Evolutionary conservation across 1,284 basidiomycete species (phyloP).

Genomic region (Malassezia japonica): DNA sequence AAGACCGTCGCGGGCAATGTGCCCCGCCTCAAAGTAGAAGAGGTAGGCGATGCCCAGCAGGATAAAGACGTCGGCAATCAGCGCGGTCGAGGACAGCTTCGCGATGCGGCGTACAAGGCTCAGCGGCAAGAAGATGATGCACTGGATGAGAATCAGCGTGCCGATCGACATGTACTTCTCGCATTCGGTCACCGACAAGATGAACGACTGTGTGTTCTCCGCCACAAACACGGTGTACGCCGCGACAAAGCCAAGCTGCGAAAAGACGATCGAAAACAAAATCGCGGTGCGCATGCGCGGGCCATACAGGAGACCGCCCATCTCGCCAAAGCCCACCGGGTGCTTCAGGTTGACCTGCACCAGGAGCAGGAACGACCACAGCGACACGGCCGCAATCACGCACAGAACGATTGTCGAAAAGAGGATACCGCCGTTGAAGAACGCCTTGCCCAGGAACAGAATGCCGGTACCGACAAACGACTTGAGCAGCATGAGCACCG

Average conservation of each 20-base stretch:
- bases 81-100: slow-evolving; percentile 81
- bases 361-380: slow-evolving; percentile 88
- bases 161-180: slow-evolving; percentile 60
- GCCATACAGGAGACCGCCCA: slow-evolving; percentile 85
- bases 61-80: slow-evolving; percentile 92
- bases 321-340: slow-evolving; percentile 89
- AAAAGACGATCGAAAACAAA: slow-evolving; percentile 74
- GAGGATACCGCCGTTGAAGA: slow-evolving; percentile 86
- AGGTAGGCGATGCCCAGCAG: slow-evolving; percentile 60
- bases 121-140: slow-evolving; percentile 61
- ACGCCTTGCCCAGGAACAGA: slow-evolving; percentile 91
- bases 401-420: slow-evolving; percentile 75
- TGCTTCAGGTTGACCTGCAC: slow-evolving; percentile 80
- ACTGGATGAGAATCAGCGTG: slow-evolving; percentile 73
- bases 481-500: slow-evolving; percentile 55
- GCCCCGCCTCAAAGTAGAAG: slow-evolving; percentile 41
- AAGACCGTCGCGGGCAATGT: slow-evolving; percentile 29
- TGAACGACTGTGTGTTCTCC: slow-evolving; percentile 72
- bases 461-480: slow-evolving; percentile 95
- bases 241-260: slow-evolving; percentile 75
- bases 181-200: slow-evolving; percentile 75
- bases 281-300: slow-evolving; percentile 84
- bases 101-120: slow-evolving; percentile 41
- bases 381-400: slow-evolving; percentile 73
- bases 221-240: slow-evolving; percentile 96